Evolutionary conservation across 2,329 filamentous ascomycete species (phyloP).

Genomic region (Chaetomium olivaceum): DNA sequence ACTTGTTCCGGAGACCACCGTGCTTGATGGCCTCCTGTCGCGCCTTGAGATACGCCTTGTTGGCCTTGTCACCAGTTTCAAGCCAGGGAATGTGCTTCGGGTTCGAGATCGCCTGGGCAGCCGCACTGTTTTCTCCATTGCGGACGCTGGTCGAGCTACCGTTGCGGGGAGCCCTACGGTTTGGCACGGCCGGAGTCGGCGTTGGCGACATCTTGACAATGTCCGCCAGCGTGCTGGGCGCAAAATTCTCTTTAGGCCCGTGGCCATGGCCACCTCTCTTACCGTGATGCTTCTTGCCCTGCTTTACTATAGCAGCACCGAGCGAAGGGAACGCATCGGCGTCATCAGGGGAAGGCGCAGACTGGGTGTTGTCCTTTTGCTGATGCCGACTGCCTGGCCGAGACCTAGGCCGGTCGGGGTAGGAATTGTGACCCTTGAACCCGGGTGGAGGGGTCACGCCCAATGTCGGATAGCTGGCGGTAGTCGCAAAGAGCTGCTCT

Average conservation of each 20-base stretch:
- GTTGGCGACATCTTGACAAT: conserved; percentile 94
- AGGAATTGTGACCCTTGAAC: conserved; percentile 62
- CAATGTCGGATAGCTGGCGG: conserved; percentile 54
- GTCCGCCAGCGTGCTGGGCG: conserved; percentile 81
- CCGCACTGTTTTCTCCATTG: conserved; percentile 74
- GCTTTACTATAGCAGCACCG: conserved; percentile 72
- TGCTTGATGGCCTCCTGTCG: conserved; percentile 96
- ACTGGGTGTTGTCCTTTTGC: conserved; percentile 60
- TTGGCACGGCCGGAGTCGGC: conserved; percentile 64
- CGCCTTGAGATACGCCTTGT: conserved; percentile 92
- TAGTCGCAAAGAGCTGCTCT: conserved; percentile 57
- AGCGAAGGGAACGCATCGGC: conserved; percentile 93
- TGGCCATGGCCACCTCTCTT: conserved; percentile 83
- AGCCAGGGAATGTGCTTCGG: conserved; percentile 96
- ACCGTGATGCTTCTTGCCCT: conserved; percentile 87
- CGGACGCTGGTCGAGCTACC: conserved; percentile 65
- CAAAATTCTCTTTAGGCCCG: conserved; percentile 64
- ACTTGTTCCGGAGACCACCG: conserved; percentile 93
- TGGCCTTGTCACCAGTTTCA: conserved; percentile 86
- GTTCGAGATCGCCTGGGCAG: conserved; percentile 79
- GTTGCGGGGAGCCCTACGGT: conserved; percentile 62
- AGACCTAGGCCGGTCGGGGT: conserved; percentile 69
- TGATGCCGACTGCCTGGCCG: conserved; percentile 82
- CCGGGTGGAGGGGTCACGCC: conserved; percentile 68
- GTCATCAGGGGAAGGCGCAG: conserved; percentile 81